Base-by-base conservation (phyloP, 768 basidiomycete species). In the Termitomyces sp. region DNA sequence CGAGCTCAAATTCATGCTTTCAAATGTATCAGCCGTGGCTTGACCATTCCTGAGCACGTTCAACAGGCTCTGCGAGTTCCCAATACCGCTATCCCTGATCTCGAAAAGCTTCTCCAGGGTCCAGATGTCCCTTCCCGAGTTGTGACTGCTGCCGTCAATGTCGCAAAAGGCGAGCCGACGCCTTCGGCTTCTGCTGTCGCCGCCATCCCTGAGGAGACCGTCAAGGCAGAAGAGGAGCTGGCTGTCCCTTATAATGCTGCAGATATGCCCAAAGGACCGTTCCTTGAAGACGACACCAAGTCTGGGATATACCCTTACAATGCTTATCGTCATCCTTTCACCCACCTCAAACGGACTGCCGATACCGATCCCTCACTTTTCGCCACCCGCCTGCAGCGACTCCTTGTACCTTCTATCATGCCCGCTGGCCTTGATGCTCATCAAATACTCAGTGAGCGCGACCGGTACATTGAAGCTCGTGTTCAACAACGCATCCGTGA, bases 231-330 rank as follows among this genome's bases (percentile, higher is more conserved):
- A 61, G 84, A 88, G 37, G 67, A 76, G 11, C 70, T 76, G 12
- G 60, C 68, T 1, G 59, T 72, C 7, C 67, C 77, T 35, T 70
- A 82, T 6, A 79, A 85, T 53, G 72, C 80, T 9, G 73, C 79
- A 2, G 83, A 88, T 59, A 67, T 86, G 45, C 86, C 91, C 25
- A 88, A 88, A 60, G 88, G 85, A 0, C 83, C 84, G 5, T 86
- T 84, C 71, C 75, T 90, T 30, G 93, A 96, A 59, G 88, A 89
- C 67, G 84, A 95, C 67, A 74, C 81, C 52, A 77, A 82, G 56
- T 94, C 92, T 0, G 82, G 84, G 40, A 86, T 95, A 57, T 94
- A 95, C 64, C 94, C 94, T 2, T 95, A 94, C 76, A 96, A 96
- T 68, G 87, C 94, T 19, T 95, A 84, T 67, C 79, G 82, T 28